Conservation (phyloP, 257 asterid genomes). For the Sherardia arvensis region DNA sequence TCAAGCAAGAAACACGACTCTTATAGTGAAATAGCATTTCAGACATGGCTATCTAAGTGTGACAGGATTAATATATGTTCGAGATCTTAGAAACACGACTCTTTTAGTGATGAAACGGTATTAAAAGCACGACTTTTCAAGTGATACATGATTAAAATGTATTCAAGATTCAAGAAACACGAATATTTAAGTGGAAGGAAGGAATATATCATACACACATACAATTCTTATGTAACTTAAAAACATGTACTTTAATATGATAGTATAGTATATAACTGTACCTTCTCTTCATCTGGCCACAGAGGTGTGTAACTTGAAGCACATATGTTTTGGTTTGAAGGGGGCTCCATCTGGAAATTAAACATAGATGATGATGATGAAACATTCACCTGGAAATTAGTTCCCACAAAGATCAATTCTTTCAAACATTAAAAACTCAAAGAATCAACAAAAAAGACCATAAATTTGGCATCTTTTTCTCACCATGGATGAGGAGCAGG, state of each 20-base stretch:
- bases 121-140: neutral
- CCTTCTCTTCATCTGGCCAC: conserved; percentile 70
- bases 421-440: neutral
- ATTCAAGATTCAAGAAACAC: neutral
- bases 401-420: neutral
- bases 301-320: conserved; percentile 31
- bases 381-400: conserved; percentile 53
- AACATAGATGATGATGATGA: conserved; percentile 40
- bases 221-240: neutral
- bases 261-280: conserved; percentile 5
- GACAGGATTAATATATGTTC: neutral
- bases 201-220: neutral
- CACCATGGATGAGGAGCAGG: conserved; percentile 42
- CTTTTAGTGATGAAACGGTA: neutral
- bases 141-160: neutral
- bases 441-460: neutral
- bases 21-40: neutral
- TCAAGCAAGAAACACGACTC: neutral
- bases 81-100: neutral
- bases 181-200: neutral
- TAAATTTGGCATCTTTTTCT: conserved; percentile 16
- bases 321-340: conserved; percentile 85
- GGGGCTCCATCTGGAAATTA: conserved; percentile 81
- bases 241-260: neutral
- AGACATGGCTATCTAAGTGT: neutral